Evolutionary conservation across 2,329 filamentous ascomycete species (phyloP), one percentile per base, ranked within the genome.

Genomic region (Davidsoniella eucalypti): DNA sequence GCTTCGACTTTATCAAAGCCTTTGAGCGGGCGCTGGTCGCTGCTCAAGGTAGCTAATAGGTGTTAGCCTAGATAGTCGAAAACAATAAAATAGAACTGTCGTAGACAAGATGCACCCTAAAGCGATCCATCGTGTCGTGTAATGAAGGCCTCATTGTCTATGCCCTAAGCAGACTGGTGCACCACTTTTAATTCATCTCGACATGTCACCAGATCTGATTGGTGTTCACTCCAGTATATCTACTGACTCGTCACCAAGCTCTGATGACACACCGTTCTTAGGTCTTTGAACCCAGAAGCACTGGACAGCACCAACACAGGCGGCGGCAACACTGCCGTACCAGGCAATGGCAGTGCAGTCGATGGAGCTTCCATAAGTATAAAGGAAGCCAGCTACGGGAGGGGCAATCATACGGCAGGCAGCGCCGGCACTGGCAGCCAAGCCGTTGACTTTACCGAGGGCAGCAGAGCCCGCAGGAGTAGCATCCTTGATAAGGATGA

Each of bases 401-500:
- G 80, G 80, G 0, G 80, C 78, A 9, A 82, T 64, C 63, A 83
- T 85, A 51, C 81, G 70, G 57, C 77, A 83, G 5, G 75, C 77
- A 5, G 78, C 78, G 23, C 77, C 77, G 2, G 76, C 78, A 52
- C 76, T 80, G 47, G 79, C 78, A 18, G 78, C 77, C 41, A 82
- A 62, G 4, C 79, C 79, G 54, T 83, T 83, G 57, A 83, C 73
- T 57, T 71, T 78, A 47, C 79, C 79, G 38, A 82, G 65, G 5
- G 77, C 70, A 40, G 65, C 66, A 5, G 68, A 64, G 5, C 46
- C 46, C 29, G 67, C 70, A 2, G 77, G 76, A 0, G 76, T 79
- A 1, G 76, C 75, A 58, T 82, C 75, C 62, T 82, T 82, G 67
- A 83, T 73, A 29, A 82, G 66, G 56, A 83, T 82, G 42, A 83